These are phyloP conservation scores for Backusella sp. DNA, from an alignment of 192 early-diverging fungal genomes.

Conservation along the genomic window DNA sequence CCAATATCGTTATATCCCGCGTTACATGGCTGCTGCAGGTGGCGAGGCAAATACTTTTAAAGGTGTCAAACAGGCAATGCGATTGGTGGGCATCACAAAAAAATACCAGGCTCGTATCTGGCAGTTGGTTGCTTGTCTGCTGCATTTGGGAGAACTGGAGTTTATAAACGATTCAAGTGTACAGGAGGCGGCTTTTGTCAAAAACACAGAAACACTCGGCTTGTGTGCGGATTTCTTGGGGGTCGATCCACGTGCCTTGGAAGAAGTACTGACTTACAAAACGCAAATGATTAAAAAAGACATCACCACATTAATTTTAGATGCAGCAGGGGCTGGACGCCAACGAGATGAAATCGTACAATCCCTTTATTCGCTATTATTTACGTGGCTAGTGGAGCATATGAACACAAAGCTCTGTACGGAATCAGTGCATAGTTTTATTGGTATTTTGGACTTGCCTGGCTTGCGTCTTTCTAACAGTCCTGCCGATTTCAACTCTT, in stretches of 20 bases:
- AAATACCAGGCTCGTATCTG: slow-evolving; percentile 85
- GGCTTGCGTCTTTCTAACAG: slow-evolving; percentile 59
- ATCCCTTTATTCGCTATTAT: slow-evolving; percentile 80
- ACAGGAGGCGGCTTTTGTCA: slow-evolving; percentile 75
- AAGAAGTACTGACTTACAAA: slow-evolving; percentile 78
- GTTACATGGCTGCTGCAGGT: slow-evolving; percentile 52
- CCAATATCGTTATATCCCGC: slow-evolving; percentile 54
- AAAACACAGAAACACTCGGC: slow-evolving; percentile 73
- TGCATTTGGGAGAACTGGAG: slow-evolving; percentile 86
- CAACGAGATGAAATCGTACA: slow-evolving; percentile 74
- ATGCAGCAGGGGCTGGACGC: slow-evolving; percentile 63
- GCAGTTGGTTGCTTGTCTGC: slow-evolving; percentile 78
- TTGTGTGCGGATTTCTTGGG: slow-evolving; percentile 82
- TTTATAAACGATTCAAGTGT: slow-evolving; percentile 71
- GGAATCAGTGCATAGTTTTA: slow-evolving; percentile 67
- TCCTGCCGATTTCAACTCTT: slow-evolving; percentile 63
- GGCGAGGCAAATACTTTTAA: slow-evolving; percentile 64
- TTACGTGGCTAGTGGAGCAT: slow-evolving; percentile 83
- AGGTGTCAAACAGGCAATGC: slow-evolving; percentile 76
- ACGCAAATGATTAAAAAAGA: slow-evolving; percentile 82
- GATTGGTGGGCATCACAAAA: slow-evolving; percentile 79
- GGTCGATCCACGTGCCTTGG: slow-evolving; percentile 65
- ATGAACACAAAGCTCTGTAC: slow-evolving; percentile 80
- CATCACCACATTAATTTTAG: slow-evolving; percentile 79
- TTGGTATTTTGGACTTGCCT: slow-evolving; percentile 84